These are phyloP conservation scores for Ustilaginoidea virens DNA, from an alignment of 2,329 filamentous ascomycete genomes.

Conservation along the genomic window DNA sequence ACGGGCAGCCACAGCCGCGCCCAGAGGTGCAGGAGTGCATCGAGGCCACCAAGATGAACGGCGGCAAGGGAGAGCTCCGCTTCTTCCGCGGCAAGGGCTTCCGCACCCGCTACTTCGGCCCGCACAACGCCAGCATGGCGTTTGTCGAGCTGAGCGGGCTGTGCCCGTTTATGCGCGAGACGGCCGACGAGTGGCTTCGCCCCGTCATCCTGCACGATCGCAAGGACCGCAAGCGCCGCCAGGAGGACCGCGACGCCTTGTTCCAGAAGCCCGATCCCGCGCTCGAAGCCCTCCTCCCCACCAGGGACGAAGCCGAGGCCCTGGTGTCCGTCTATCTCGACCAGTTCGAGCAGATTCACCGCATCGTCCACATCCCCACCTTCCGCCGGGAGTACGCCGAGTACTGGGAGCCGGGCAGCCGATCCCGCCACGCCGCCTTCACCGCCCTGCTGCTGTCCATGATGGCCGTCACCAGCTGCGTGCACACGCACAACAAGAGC, in stretches of 20 bases:
- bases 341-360: constrained; percentile 39
- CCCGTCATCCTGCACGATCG: constrained; percentile 38
- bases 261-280: constrained; percentile 30
- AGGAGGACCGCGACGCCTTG: constrained; percentile 33
- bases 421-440: constrained; percentile 33
- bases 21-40: constrained; percentile 23
- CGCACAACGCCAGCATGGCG: constrained; percentile 44
- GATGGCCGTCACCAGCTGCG: constrained; percentile 42
- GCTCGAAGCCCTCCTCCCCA: constrained; percentile 34
- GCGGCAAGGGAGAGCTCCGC: constrained; percentile 36
- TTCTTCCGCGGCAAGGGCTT: constrained; percentile 45
- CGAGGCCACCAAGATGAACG: constrained; percentile 22
- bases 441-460: constrained; percentile 44
- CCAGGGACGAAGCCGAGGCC: constrained; percentile 31
- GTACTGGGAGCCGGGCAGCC: constrained; percentile 33
- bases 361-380: constrained; percentile 43
- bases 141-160: constrained; percentile 43
- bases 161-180: constrained; percentile 46
- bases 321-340: constrained; percentile 35
- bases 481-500: constrained; percentile 34
- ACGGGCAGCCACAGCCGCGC: constrained; percentile 17
- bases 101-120: constrained; percentile 43
- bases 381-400: constrained; percentile 39
- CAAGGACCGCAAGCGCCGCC: constrained; percentile 39
- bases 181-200: constrained; percentile 43